Base-by-base conservation (phyloP, 192 early-diverging fungal genomes). In the Linnemannia schmuckeri region DNA sequence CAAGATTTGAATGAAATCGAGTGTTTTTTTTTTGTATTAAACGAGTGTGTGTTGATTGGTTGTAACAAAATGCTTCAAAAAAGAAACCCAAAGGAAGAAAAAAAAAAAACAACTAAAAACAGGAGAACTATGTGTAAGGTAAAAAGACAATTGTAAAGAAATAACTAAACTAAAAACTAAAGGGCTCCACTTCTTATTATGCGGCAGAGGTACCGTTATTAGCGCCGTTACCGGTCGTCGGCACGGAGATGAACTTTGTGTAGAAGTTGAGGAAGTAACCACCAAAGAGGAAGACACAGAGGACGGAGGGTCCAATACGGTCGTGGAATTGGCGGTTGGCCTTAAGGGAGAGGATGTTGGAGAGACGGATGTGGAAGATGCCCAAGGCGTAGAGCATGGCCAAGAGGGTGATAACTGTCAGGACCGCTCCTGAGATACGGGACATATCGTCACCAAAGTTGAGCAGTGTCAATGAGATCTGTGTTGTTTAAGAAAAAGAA, bases 371-470 rank as follows among this genome's bases (percentile, higher is more conserved):
- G 88, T 96, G 95, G 91, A 94, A 97, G 73, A 93, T 88, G 63
- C 91, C 90, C 37, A 97, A 89, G 6, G 96, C 95, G 78, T 97
- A 97, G 27, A 95, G 61, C 96, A 97, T 96, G 66, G 95, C 92
- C 57, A 88, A 66, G 90, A 97, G 92, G 12, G 95, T 90, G 84
- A 93, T 90, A 1, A 90, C 82, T 3, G 93, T 93, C 70, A 93
- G 89, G 10, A 91, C 72, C 2, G 88, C 90, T 40, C 90, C 91
- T 1, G 91, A 93, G 22, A 93, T 79, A 38, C 91, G 88, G 1
- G 91, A 90, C 22, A 94, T 90, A 35, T 82, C 72, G 79, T 96
- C 94, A 69, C 96, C 96, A 92, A 96, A 97, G 90, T 96, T 96
- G 41, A 96, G 89, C 76, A 96, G 47, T 30, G 85, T 87, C 72